These are phyloP conservation scores for Exophiala viscosa DNA, from an alignment of 2,329 filamentous ascomycete species.

Conservation along the genomic window DNA sequence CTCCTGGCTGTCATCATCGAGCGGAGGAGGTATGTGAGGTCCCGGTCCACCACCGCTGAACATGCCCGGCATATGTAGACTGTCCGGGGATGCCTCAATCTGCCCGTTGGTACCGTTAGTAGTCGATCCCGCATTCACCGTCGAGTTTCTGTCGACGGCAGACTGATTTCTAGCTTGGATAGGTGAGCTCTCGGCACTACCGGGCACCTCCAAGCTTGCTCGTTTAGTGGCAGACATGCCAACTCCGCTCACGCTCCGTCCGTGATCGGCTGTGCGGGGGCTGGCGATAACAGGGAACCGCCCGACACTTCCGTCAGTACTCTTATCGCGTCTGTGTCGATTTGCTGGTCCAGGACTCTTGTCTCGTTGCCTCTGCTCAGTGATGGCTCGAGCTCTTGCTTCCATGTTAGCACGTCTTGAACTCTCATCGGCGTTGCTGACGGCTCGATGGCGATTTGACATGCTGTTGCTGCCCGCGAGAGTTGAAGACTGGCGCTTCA, in stretches of 20 bases:
- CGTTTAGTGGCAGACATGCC: constrained; percentile 53
- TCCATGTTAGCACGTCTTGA: constrained; percentile 92
- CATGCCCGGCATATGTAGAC: constrained; percentile 27
- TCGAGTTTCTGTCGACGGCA: constrained; percentile 25
- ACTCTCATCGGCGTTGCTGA: constrained; percentile 75
- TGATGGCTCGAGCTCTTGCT: constrained; percentile 78
- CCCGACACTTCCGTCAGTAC: constrained; percentile 54
- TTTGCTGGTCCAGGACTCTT: constrained; percentile 59
- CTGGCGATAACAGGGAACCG: constrained; percentile 70
- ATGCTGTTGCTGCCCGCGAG: constrained; percentile 21
- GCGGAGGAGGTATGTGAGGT: constrained; percentile 35
- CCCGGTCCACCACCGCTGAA: constrained; percentile 28
- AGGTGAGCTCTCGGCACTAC: constrained; percentile 48
- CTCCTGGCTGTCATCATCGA: constrained; percentile 28
- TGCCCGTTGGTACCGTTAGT: constrained; percentile 5
- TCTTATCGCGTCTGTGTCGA: constrained; percentile 74
- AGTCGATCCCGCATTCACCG: constrained; percentile 1
- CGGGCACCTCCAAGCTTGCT: constrained; percentile 78
- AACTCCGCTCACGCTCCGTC: constrained; percentile 27
- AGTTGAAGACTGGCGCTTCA: constrained; percentile 66
- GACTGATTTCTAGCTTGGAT: constrained; percentile 34
- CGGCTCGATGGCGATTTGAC: constrained; percentile 56
- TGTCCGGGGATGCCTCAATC: constrained; percentile 40
- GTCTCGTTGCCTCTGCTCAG: constrained; percentile 67
- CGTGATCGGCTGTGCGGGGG: constrained; percentile 62